Conservation (phyloP, 371 early-diverging fungal genomes). For the Mortierella sp. region DNA sequence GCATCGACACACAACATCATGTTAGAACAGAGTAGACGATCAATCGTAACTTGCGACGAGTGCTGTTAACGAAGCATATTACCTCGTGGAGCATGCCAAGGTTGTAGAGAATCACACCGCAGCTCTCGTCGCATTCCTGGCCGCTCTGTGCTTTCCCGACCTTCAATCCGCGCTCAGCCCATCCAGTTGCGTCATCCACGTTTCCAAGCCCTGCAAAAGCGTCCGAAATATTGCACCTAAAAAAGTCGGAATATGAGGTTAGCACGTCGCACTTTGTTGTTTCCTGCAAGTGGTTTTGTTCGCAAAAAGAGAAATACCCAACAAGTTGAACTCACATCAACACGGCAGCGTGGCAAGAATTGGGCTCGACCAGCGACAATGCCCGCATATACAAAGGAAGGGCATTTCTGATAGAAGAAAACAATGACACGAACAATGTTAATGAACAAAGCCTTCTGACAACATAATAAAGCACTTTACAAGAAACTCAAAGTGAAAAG, state of each 20-base stretch:
- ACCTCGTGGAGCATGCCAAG: constrained; percentile 77
- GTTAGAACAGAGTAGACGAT: background rate
- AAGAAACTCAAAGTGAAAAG: background rate
- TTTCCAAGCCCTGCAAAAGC: constrained; percentile 66
- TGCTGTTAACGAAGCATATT: constrained; percentile 8
- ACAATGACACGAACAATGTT: background rate
- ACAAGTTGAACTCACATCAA: constrained; percentile 28
- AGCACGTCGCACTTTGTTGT: background rate
- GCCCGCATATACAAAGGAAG: constrained; percentile 72
- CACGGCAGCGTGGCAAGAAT: constrained; percentile 53
- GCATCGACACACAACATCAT: background rate
- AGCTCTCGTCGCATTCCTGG: constrained; percentile 70
- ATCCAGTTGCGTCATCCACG: constrained; percentile 68
- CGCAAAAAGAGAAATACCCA: background rate
- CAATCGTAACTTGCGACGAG: background rate
- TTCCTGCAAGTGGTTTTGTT: background rate
- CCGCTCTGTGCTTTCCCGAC: constrained; percentile 59
- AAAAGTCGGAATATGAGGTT: background rate
- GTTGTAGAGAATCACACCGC: constrained; percentile 71
- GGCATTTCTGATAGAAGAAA: constrained; percentile 61
- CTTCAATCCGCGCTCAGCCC: constrained; percentile 73
- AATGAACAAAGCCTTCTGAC: background rate
- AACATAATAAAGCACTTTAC: background rate
- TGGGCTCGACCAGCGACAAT: constrained; percentile 60
- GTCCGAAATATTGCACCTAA: constrained; percentile 75